phyloP scores from a whole-genome alignment of 345 rosid genomes.

The Raphanus sativus region DNA sequence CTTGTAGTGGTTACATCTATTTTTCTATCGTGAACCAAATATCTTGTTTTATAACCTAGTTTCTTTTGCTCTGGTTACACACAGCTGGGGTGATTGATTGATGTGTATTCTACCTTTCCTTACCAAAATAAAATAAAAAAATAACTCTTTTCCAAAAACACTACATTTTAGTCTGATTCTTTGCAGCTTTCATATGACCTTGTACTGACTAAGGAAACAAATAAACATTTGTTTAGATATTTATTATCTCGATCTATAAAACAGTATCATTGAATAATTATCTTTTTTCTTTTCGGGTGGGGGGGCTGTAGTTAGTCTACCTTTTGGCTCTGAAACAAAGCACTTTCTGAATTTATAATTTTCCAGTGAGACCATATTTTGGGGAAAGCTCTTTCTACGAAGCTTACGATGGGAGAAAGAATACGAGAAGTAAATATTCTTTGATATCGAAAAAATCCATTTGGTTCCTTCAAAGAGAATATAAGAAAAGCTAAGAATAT shows the following conservation, averaged over 20 bases:
- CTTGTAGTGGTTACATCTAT: slow-evolving; percentile 2
- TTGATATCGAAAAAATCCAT: slow-evolving; percentile 20
- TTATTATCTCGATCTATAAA: not conserved
- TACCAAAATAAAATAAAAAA: not conserved
- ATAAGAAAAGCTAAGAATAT: slow-evolving; percentile 37
- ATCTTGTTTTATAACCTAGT: not conserved
- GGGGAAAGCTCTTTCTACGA: not conserved
- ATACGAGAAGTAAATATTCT: slow-evolving; percentile 31
- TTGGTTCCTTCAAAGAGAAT: slow-evolving; percentile 33
- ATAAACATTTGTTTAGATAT: not conserved
- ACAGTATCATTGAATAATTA: not conserved
- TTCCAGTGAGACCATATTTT: not conserved
- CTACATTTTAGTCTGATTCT: not conserved
- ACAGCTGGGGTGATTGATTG: slow-evolving; percentile 26
- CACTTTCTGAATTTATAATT: not conserved
- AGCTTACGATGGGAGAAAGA: slow-evolving; percentile 16
- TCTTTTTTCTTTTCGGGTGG: not conserved
- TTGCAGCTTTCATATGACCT: not conserved
- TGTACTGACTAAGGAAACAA: not conserved
- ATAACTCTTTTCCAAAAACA: not conserved
- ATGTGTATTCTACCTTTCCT: not conserved
- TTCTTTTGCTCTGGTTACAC: slow-evolving; percentile 18
- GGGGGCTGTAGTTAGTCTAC: not conserved
- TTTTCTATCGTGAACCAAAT: not conserved
- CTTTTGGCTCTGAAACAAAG: not conserved